Percentiles rank a stretch among this genome's conserved stretches.
These are phyloP conservation scores for Thelonectria blattea DNA, from an alignment of 2,329 filamentous ascomycete species.

Conservation along the genomic window DNA sequence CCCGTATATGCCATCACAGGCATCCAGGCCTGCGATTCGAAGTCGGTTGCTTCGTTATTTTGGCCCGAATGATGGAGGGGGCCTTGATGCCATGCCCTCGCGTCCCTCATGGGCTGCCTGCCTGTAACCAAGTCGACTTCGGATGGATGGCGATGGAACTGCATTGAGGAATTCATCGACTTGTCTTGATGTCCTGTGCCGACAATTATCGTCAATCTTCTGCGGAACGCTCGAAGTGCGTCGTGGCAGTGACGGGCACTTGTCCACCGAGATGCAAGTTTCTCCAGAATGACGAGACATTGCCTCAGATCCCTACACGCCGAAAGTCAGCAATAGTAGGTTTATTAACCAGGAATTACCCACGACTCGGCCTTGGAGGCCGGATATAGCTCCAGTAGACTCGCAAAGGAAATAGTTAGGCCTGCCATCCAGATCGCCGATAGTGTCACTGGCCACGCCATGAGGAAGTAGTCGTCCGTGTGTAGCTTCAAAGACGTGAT, in stretches of 20 bases:
- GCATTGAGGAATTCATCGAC: neutral
- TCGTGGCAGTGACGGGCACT: slow-evolving; percentile 12
- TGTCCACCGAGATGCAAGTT: slow-evolving; percentile 7
- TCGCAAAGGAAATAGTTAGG: slow-evolving; percentile 44
- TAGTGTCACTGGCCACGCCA: slow-evolving; percentile 44
- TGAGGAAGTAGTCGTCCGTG: slow-evolving; percentile 3
- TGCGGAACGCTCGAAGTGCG: neutral
- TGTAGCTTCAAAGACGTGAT: slow-evolving; percentile 31
- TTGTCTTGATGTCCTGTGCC: neutral
- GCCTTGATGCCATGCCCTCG: neutral
- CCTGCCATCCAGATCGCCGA: slow-evolving; percentile 47
- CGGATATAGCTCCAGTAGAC: slow-evolving; percentile 39
- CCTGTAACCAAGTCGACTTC: neutral
- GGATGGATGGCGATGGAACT: neutral
- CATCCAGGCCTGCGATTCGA: slow-evolving; percentile 3
- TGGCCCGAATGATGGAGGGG: neutral
- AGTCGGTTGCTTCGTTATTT: neutral
- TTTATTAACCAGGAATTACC: neutral
- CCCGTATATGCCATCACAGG: slow-evolving; percentile 16
- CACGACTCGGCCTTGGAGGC: slow-evolving; percentile 26
- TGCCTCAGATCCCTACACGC: slow-evolving; percentile 1
- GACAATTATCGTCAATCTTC: neutral
- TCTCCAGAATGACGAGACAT: slow-evolving; percentile 8
- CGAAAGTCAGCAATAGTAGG: neutral
- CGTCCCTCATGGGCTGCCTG: neutral